Percentiles rank a stretch among this genome's conserved stretches.
Evolutionary conservation across 2,329 filamentous ascomycete genomes (phyloP).

Genomic region (Tolypocladium sp.): DNA sequence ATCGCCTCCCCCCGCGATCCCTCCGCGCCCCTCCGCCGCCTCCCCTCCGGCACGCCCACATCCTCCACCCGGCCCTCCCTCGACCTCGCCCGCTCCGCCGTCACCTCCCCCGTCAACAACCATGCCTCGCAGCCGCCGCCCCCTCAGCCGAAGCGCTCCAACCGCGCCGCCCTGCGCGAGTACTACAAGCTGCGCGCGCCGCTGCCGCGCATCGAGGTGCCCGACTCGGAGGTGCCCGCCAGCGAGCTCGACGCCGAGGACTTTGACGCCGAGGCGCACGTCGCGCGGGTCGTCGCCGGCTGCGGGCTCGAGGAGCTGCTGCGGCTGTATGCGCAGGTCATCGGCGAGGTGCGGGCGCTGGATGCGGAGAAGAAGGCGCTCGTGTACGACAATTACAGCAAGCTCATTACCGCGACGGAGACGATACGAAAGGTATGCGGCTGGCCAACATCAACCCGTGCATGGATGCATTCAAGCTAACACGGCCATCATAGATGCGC

Average conservation of each 20-base stretch:
- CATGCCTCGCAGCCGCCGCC: slow-evolving; percentile 19
- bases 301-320: slow-evolving; percentile 61
- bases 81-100: slow-evolving; percentile 53
- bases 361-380: slow-evolving; percentile 95
- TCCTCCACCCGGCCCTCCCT: slow-evolving; percentile 69
- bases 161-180: slow-evolving; percentile 80
- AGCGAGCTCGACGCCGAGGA: slow-evolving; percentile 64
- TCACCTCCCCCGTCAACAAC: slow-evolving; percentile 37
- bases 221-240: slow-evolving; percentile 47
- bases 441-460: not conserved
- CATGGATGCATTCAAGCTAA: not conserved
- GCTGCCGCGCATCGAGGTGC: slow-evolving; percentile 31
- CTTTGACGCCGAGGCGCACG: slow-evolving; percentile 66
- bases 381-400: slow-evolving; percentile 98
- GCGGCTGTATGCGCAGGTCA: slow-evolving; percentile 58
- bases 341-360: slow-evolving; percentile 77
- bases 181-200: slow-evolving; percentile 72
- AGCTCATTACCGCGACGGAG: slow-evolving; percentile 91
- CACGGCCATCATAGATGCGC: slow-evolving; percentile 49
- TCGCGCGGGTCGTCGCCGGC: slow-evolving; percentile 50
- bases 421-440: slow-evolving; percentile 67
- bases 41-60: slow-evolving; percentile 52
- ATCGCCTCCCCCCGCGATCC: slow-evolving; percentile 55
- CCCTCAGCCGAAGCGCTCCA: slow-evolving; percentile 42
- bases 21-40: slow-evolving; percentile 47